These are phyloP conservation scores for Fraxinus americana DNA, from an alignment of 257 asterid genomes.

Conservation along the genomic window DNA sequence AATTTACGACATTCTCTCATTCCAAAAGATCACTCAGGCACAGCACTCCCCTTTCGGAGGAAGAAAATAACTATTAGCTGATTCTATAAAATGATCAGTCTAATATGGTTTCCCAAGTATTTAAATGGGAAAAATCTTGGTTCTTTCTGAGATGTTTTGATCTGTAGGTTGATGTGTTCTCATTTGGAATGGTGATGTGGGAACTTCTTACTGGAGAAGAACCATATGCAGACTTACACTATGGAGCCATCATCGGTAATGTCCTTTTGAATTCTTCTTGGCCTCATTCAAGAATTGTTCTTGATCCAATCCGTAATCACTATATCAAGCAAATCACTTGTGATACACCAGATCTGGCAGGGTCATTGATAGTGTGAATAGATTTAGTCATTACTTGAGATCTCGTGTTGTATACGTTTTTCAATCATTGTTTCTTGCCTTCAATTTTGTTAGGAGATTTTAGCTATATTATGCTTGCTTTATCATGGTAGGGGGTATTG, in stretches of 20 bases:
- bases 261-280: not conserved
- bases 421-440: not conserved
- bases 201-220: constrained; percentile 96
- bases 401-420: not conserved
- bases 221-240: constrained; percentile 91
- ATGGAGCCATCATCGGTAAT: constrained; percentile 91
- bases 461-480: not conserved
- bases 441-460: not conserved
- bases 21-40: not conserved
- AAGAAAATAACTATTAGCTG: not conserved
- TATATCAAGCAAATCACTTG: too few relatives aligned
- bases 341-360: not conserved
- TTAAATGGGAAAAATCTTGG: constrained; percentile 2
- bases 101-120: not conserved
- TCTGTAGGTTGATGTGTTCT: constrained; percentile 84
- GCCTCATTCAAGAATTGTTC: too few relatives aligned
- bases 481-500: constrained; percentile 72
- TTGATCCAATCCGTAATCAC: not conserved
- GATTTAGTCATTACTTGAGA: not conserved
- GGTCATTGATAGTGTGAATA: not conserved
- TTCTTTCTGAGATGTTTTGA: not conserved
- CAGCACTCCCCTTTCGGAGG: not conserved
- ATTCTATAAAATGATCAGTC: not conserved
- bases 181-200: constrained; percentile 98
- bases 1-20: not conserved